A percentile compares a stretch with the other conserved stretches of the same genome.
phyloP scores from a whole-genome alignment of 768 basidiomycete species.

The Butyriboletus loyo region DNA sequence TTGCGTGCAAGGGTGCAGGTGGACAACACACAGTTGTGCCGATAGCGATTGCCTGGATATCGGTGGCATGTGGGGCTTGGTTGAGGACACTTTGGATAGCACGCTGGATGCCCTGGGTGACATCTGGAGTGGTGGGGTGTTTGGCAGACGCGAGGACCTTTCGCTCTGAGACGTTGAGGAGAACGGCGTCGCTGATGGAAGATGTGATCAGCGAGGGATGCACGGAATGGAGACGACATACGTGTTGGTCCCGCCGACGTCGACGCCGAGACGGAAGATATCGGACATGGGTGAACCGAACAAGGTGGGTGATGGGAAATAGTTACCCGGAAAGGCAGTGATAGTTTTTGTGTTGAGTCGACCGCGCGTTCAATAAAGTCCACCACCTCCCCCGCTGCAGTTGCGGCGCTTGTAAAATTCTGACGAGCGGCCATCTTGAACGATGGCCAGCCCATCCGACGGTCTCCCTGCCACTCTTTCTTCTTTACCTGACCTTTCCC shows the following conservation, averaged over 20 bases:
- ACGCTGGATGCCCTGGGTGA: constrained; percentile 55
- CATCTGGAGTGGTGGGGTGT: constrained; percentile 52
- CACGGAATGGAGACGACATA: constrained; percentile 1
- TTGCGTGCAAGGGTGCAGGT: accelerated
- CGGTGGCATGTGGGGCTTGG: constrained; percentile 31
- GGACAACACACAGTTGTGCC: constrained; percentile 51
- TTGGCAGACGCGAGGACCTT: constrained; percentile 38
- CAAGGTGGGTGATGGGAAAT: constrained; percentile 1
- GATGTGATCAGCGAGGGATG: not conserved
- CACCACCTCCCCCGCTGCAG: not conserved
- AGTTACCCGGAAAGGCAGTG: not conserved
- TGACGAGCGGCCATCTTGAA: constrained; percentile 17
- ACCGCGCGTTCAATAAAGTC: too few relatives aligned
- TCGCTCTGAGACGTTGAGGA: constrained; percentile 16
- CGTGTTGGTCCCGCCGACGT: constrained; percentile 37
- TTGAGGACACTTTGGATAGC: constrained; percentile 47
- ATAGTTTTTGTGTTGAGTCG: constrained; percentile 6
- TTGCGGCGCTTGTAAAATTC: constrained; percentile 8
- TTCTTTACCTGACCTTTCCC: constrained; percentile 42
- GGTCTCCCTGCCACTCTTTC: constrained; percentile 33
- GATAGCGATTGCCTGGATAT: constrained; percentile 52
- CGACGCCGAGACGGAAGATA: constrained; percentile 30
- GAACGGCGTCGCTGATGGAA: constrained; percentile 30
- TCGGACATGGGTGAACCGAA: not conserved
- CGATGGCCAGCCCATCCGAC: constrained; percentile 42